phyloP scores from a whole-genome alignment of 495 filamentous ascomycete species.

The Penicillium crystallinum region DNA sequence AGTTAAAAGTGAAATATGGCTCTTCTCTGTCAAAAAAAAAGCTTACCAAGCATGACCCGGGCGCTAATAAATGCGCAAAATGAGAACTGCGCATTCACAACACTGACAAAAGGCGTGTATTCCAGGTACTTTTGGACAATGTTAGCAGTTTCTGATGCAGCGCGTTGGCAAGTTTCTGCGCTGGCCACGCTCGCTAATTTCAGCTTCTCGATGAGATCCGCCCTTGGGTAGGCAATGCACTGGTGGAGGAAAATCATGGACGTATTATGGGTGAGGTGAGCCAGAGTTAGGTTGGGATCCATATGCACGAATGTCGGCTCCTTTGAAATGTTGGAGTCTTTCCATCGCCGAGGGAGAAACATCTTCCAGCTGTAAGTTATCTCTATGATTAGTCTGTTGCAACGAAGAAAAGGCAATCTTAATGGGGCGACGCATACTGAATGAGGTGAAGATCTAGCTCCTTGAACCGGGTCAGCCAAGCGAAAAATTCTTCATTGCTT shows the following conservation, averaged over 20 bases:
- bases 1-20: too few species aligned
- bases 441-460: conserved; percentile 41
- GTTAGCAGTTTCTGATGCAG: too few species aligned
- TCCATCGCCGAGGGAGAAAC: conserved; percentile 36
- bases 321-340: conserved; percentile 32
- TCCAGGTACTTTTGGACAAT: too few species aligned
- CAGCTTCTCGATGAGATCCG: too few species aligned
- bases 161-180: too few species aligned
- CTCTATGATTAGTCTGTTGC: neutral
- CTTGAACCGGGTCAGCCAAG: conserved; percentile 42
- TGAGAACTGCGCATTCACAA: too few species aligned
- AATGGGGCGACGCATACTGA: conserved; percentile 18
- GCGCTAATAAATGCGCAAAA: too few species aligned
- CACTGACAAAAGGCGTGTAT: too few species aligned
- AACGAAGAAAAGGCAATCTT: neutral
- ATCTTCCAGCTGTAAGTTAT: conserved; percentile 32
- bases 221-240: conserved; percentile 34
- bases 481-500: too few species aligned
- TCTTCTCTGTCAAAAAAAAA: too few species aligned
- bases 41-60: too few species aligned
- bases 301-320: conserved; percentile 26
- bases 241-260: conserved; percentile 44
- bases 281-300: conserved; percentile 43
- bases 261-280: conserved; percentile 44
- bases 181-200: too few species aligned